These are phyloP conservation scores for Niebla homalea DNA, from an alignment of 495 filamentous ascomycete species.

Conservation along the genomic window DNA sequence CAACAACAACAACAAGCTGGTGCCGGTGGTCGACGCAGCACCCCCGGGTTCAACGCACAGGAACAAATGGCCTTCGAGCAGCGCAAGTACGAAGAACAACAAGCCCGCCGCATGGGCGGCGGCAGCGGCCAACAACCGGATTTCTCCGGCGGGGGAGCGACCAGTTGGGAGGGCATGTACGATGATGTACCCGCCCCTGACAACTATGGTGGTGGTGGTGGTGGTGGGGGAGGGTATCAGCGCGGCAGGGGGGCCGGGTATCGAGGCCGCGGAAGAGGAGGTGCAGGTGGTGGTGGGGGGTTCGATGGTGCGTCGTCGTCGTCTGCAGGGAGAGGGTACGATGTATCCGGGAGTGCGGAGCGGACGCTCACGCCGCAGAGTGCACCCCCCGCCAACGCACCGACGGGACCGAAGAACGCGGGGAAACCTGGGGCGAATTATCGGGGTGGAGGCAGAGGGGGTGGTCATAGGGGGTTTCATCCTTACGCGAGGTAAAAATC, in stretches of 20 bases:
- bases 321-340: slow-evolving; percentile 14
- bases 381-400: slow-evolving; percentile 83
- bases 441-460: slow-evolving; percentile 77
- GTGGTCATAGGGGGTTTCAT: slow-evolving; percentile 57
- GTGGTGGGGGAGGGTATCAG: slow-evolving; percentile 29
- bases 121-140: slow-evolving; percentile 32
- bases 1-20: slow-evolving; percentile 7
- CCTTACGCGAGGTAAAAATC: slow-evolving; percentile 51
- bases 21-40: slow-evolving; percentile 23
- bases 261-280: not conserved
- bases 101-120: slow-evolving; percentile 35
- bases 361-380: slow-evolving; percentile 38
- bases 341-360: not conserved
- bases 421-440: slow-evolving; percentile 91
- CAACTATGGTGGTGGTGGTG: slow-evolving; percentile 39
- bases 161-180: slow-evolving; percentile 98
- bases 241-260: slow-evolving; percentile 20
- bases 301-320: slow-evolving; percentile 13
- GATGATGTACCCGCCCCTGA: slow-evolving; percentile 90
- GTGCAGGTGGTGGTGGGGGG: slow-evolving; percentile 10
- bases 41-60: slow-evolving; percentile 53
- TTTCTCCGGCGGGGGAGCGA: slow-evolving; percentile 37
- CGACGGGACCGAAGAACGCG: slow-evolving; percentile 92
- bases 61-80: slow-evolving; percentile 77
- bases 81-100: slow-evolving; percentile 73